Evolutionary conservation across 2,329 filamentous ascomycete species (phyloP).

Genomic region (Trichoderma koningii): DNA sequence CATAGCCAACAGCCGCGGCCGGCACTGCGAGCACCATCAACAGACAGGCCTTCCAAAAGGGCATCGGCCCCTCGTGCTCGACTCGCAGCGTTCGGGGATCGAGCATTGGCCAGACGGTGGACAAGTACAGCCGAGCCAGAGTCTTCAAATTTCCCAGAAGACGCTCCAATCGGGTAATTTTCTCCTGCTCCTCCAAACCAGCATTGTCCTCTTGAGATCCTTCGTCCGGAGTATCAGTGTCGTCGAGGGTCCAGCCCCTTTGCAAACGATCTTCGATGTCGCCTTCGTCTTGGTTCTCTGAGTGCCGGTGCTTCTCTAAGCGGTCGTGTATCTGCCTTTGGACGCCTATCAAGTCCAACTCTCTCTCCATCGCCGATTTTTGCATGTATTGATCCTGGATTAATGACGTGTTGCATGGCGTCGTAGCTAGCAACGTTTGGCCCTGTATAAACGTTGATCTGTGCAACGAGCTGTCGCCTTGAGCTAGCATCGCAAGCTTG

Average conservation of each 20-base stretch:
- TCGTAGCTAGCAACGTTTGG: neutral
- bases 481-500: neutral
- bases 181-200: constrained; percentile 28
- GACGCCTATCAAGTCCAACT: neutral
- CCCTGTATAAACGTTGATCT: constrained; percentile 34
- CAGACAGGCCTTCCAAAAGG: constrained; percentile 34
- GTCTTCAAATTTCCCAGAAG: constrained; percentile 17
- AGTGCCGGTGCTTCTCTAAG: constrained; percentile 38
- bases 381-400: neutral
- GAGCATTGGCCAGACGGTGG: constrained; percentile 44
- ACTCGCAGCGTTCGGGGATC: constrained; percentile 40
- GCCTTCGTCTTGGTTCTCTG: constrained; percentile 34
- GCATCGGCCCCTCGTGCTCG: constrained; percentile 32
- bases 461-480: constrained; percentile 33
- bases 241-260: neutral
- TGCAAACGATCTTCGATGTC: constrained; percentile 38
- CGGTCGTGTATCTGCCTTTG: constrained; percentile 26
- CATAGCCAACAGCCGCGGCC: constrained; percentile 32
- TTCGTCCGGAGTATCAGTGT: no score
- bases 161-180: constrained; percentile 15
- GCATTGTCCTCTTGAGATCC: neutral
- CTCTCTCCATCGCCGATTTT: neutral
- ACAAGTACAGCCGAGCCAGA: constrained; percentile 41
- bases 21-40: constrained; percentile 37
- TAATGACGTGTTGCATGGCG: neutral